Percentiles rank a stretch among this genome's conserved stretches.
These are phyloP conservation scores for Dictyostelium intermedium DNA, from an alignment of 78 protist species.

Conservation along the genomic window DNA sequence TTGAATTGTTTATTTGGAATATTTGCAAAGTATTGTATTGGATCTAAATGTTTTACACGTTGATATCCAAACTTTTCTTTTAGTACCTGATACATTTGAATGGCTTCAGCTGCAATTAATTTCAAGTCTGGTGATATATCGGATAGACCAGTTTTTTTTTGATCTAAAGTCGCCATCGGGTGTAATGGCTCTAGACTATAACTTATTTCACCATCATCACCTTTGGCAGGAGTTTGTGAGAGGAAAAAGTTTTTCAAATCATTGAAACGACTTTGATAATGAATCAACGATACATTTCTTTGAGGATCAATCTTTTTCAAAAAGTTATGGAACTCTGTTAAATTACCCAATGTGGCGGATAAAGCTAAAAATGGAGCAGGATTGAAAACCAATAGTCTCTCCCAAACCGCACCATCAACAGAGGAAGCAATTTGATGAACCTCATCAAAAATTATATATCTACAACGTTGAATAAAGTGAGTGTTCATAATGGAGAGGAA, in stretches of 20 bases:
- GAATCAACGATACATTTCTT: constrained; percentile 11
- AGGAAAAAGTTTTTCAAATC: constrained; percentile 40
- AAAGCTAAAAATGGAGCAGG: constrained; percentile 91
- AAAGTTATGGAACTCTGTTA: constrained; percentile 82
- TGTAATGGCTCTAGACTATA: not conserved
- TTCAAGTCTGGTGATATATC: not conserved
- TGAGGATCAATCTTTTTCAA: constrained; percentile 19
- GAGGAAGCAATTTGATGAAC: constrained; percentile 84
- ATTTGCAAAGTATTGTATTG: not conserved
- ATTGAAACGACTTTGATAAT: constrained; percentile 66
- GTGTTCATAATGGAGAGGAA: constrained; percentile 25
- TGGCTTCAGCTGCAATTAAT: not conserved
- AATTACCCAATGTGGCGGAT: constrained; percentile 94
- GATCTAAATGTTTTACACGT: not conserved
- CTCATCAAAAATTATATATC: constrained; percentile 93
- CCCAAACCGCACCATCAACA: constrained; percentile 87
- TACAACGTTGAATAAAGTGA: constrained; percentile 68
- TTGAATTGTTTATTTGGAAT: constrained; percentile 2
- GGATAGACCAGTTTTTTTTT: not conserved
- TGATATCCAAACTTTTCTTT: not conserved
- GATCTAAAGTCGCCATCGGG: not conserved
- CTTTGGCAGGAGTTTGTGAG: not conserved
- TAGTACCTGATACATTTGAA: not conserved
- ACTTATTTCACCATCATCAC: not conserved
- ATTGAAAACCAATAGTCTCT: constrained; percentile 75